Evolutionary conservation across 2,329 filamentous ascomycete species (phyloP).

Genomic region (Pseudofabraea citricarpa): DNA sequence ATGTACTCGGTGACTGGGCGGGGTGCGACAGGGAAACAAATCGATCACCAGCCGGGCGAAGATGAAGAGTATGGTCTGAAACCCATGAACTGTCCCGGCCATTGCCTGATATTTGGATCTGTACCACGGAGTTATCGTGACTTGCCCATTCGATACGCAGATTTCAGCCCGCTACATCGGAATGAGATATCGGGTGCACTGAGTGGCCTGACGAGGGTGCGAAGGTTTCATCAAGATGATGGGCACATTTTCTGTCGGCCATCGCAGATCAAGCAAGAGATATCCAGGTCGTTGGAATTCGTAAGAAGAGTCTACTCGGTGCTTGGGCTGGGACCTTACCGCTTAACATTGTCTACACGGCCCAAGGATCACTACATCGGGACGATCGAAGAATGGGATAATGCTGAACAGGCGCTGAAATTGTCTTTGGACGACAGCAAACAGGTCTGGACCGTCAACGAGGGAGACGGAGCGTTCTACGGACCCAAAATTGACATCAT

Average conservation of each 20-base stretch:
- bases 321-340: conserved; percentile 67
- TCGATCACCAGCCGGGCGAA: conserved; percentile 43
- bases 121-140: conserved; percentile 72
- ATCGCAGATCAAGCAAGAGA: conserved; percentile 69
- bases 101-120: conserved; percentile 78
- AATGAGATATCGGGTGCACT: conserved; percentile 82
- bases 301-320: conserved; percentile 67
- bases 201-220: conserved; percentile 76
- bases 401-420: conserved; percentile 62
- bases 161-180: conserved; percentile 82
- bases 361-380: conserved; percentile 76
- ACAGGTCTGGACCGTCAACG: conserved; percentile 67
- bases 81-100: conserved; percentile 90
- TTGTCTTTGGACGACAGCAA: conserved; percentile 59
- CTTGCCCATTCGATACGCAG: conserved; percentile 77
- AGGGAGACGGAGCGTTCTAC: conserved; percentile 85
- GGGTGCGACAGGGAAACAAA: conserved; percentile 21
- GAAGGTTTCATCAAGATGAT: conserved; percentile 87
- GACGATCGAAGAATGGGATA: conserved; percentile 62
- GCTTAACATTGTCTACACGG: conserved; percentile 73
- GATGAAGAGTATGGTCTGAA: conserved; percentile 77
- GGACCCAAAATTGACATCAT: conserved; percentile 90
- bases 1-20: conserved; percentile 76
- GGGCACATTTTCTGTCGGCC: conserved; percentile 86
- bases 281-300: conserved; percentile 68